These are phyloP conservation scores for Pseudodiploospora longispora DNA, from an alignment of 2,329 filamentous ascomycete species.

Conservation along the genomic window DNA sequence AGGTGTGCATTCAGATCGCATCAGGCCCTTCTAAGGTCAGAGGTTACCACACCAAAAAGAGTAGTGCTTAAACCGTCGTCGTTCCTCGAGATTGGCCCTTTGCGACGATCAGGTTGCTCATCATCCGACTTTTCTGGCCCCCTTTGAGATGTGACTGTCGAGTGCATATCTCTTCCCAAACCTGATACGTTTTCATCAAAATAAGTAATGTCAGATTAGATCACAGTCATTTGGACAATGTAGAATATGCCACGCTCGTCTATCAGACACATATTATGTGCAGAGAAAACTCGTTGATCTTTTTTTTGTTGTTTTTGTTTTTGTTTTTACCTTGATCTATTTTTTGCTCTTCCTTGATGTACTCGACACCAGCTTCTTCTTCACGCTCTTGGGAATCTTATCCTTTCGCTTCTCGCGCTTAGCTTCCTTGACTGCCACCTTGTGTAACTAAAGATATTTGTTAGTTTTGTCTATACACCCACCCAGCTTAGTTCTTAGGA, in stretches of 20 bases:
- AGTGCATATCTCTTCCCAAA: conserved; percentile 5
- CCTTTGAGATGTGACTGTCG: neutral
- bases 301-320: conserved; percentile 5
- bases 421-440: conserved; percentile 86
- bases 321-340: conserved; percentile 6
- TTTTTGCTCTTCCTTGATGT: conserved; percentile 54
- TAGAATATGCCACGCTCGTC: too few species aligned
- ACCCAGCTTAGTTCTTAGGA: too few species aligned
- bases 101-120: conserved; percentile 31
- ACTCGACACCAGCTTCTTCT: conserved; percentile 73
- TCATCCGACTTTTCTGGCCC: conserved; percentile 35
- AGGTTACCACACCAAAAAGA: conserved; percentile 29
- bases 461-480: conserved; percentile 12
- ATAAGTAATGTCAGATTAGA: too few species aligned
- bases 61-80: conserved; percentile 20
- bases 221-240: too few species aligned
- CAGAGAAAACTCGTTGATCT: neutral
- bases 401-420: conserved; percentile 88
- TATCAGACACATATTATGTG: too few species aligned
- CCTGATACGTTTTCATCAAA: neutral
- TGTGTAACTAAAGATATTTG: conserved; percentile 49
- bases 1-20: conserved; percentile 29
- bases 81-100: conserved; percentile 2
- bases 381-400: conserved; percentile 94
- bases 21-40: conserved; percentile 14